Evolutionary conservation across 192 early-diverging fungal genomes (phyloP), one percentile per base, ranked within the genome.

Genomic region (Phlyctochytrium planicorne): DNA sequence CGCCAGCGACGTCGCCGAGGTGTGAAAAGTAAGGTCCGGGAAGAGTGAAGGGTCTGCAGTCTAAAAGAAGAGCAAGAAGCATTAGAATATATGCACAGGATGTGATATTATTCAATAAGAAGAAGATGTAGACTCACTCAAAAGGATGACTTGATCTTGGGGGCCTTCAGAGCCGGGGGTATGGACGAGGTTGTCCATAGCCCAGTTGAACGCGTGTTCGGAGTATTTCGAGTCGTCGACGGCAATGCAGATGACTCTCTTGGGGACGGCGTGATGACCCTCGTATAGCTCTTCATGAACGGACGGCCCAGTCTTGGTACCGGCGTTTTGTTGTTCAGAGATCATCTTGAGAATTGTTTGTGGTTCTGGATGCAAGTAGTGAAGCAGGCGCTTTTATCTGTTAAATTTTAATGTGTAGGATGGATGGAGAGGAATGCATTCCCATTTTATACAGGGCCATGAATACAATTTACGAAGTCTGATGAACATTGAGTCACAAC

Each of bases 121-220:
- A 32, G 62, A 33, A 40, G 37, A 64, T 0, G 73, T 56, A 23
- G 67, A 40, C 6, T 68, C 77, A 50, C 74, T 74, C 35, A 79
- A 60, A 0, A 79, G 67, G 6, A 79, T 64, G 36, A 75, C 71
- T 37, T 72, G 70, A 59, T 79, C 77, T 1, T 50, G 37, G 30
- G 63, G 57, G 20, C 33, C 24, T 20, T 47, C 40, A 47, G 6
- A 6, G 10, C 40, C 40, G 40, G 40, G 36, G 3, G 62, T 16
- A 63, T 63, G 66, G 29, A 79, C 32, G 30, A 72, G 35, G 60
- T 79, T 68, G 23, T 71, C 60, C 17, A 79, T 37, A 30, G 73
- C 52, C 77, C 77, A 79, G n/a, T 60, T 32, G 24, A 79, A 53
- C n/a, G 70, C 68, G 30, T 72, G 32, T 53, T 63, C 33, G 2